Base-by-base conservation (phyloP, 1,284 basidiomycete genomes). In the Calocybe gambosa region DNA sequence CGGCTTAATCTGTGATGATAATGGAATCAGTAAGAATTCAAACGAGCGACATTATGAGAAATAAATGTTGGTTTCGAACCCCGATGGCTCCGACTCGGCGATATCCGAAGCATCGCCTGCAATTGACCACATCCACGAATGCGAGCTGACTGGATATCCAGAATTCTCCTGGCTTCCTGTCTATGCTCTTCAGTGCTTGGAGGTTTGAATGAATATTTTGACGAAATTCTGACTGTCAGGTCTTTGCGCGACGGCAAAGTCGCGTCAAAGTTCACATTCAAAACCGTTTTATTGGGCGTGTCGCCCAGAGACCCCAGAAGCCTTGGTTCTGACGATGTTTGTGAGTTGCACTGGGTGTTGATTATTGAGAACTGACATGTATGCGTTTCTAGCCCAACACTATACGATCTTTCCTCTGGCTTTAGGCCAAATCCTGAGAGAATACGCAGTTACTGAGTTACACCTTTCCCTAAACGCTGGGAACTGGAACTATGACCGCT, bases 391-490 rank as follows among this genome's bases (percentile, higher is more conserved):
- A 82, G 85, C 80, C 42, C 88, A 89, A 60, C 89, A 93, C 59
- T 90, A 92, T 57, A 79, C 78, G 1, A 64, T 96, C 8, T 89
- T 96, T 43, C 93, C 94, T 0, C 78, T 95, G 6, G 73, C 85
- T 0, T 71, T 97, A 13, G 84, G 93, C 2, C 88, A 96, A 60
- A 85, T 96, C 15, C 71, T 96, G 19, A 81, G 85, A 47, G 80
- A 88, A 60, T 88, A 91, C 61, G 80, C 84, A 0, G 82, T 94
- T 18, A 83, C 88, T 0, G 91, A 95, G 56, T 74, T 97, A 12
- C 89, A 93, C 55, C 77, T 98, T 1, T 82, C 84, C 9, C 75
- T 97, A 46, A 94, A 93, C 51, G 82, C 91, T 8, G 94, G 94
- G 7, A 85, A 85, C 53, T 97, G 94, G 94, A 78, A 89, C 59